Base-by-base conservation (phyloP, 2,329 filamentous ascomycete species). In the Cryphonectria naterciae region DNA sequence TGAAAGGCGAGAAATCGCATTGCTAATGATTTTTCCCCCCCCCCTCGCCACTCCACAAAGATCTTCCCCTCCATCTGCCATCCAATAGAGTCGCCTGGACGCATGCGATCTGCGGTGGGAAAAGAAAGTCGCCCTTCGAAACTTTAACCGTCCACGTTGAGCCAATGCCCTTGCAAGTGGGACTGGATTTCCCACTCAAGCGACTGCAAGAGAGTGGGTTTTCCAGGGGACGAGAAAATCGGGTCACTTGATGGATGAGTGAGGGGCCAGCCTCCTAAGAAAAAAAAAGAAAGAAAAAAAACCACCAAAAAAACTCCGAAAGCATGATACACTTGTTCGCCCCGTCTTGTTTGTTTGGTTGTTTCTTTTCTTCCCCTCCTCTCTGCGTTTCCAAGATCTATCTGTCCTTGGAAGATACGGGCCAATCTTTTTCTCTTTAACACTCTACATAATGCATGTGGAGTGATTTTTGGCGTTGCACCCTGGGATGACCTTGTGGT, bases 361-460 rank as follows among this genome's bases (percentile, higher is more conserved):
- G 11, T 39, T 3, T 39, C 4, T 17, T 43, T 32, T 32, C 28
- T 32, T 32, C 3, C 3, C 32, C 4, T 13, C 13, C 4, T 22
- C 10, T n/a, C 10, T 22, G 19, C 43, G 43, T 49, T 22, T 7
- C 17, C 22, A n/a, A 49, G 46, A 49, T 64, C 39, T 39, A n/a
- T 39, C 25, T 19, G 22, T 54, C 68, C 70, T 61, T 66, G 56
- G 35, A 58, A 65, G 63, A 70, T 70, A 68, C 65, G 65, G 68
- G 58, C 46, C 65, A 62, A 52, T 61, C 1, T n/a, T n/a, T 4
- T 49, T 22, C 1, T 22, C 43, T 49, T 49, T n/a, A 7, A 49
- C 46, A 49, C 25, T 54, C 62, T 60, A 43, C 52, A 58, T 4
- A 28, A 39, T 56, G 10, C 60, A 37, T n/a, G 52, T 49, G 49